Base-by-base conservation (phyloP, 2,329 filamentous ascomycete genomes). In the Cytospora piceae region DNA sequence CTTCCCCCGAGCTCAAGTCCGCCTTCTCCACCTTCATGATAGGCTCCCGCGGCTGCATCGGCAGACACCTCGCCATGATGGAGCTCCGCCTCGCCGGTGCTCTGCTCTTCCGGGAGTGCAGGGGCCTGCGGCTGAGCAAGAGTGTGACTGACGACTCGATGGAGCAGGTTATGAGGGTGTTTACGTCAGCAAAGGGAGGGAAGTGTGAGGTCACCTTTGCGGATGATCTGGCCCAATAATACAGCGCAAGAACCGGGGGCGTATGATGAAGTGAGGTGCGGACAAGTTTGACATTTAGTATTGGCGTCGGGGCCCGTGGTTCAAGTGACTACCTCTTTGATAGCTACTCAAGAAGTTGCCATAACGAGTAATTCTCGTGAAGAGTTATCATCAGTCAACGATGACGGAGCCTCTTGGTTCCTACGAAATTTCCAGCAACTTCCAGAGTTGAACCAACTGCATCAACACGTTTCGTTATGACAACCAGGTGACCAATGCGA, bases 11-110 rank as follows among this genome's bases (percentile, higher is more conserved):
- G 24, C 76, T 79, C 74, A 83, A 81, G 63, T 76, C 77, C 8
- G 79, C 80, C 0, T 84, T 78, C 61, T 75, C 81, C 58, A 80
- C 83, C 0, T 86, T 85, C 68, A 83, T 83, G 3, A 79, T 77
- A 14, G 83, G 83, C 1, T 77, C 82, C 0, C 75, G 82, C 27
- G 79, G 80, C 3, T 86, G 84, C 68, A 75, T 86, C n/a, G 83
- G 83, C 7, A 75, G 82, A 27, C 80, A 84, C 63, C 75, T 86
- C 17, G 83, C 83, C 0, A 74, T 77, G 52, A 82, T 83, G 75
- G 83, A 85, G 69, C 67, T 85, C 32, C 74, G 82, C 9, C 78
- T 82, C 56, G 81, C 78, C 0, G 74, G 77, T 1, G 79, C 82
- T 0, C 72, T 78, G 31, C 81, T 85, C 71, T 82, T 84, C 70